phyloP scores from a whole-genome alignment of 148 eudicot genomes.

The Camellia granthamiana region DNA sequence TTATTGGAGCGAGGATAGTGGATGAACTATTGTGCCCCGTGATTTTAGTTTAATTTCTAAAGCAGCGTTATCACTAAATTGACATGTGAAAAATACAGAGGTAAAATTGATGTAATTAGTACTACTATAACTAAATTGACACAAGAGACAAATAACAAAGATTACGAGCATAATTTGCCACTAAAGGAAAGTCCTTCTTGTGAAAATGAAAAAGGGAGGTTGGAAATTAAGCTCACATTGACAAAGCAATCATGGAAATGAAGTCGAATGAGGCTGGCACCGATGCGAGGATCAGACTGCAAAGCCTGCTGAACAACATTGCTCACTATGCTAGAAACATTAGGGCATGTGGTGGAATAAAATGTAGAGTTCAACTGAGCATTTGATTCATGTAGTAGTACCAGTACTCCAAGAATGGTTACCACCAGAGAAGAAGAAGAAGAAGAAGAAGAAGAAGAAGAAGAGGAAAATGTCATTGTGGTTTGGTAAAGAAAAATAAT shows the following conservation, averaged over 20 bases:
- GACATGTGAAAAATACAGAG: too few species aligned
- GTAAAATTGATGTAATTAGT: too few species aligned
- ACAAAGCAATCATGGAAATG: constrained; percentile 50
- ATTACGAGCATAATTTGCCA: too few species aligned
- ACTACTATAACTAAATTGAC: too few species aligned
- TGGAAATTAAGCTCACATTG: constrained; percentile 18
- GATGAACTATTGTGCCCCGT: too few species aligned
- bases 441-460: neutral
- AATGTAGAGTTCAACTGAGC: constrained; percentile 28
- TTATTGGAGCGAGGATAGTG: too few species aligned
- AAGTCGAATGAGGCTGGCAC: constrained; percentile 37
- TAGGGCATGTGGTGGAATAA: constrained; percentile 30
- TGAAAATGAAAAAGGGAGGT: neutral
- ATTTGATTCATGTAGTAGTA: constrained; percentile 4
- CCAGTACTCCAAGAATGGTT: neutral
- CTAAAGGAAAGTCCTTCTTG: too few species aligned
- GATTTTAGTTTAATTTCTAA: too few species aligned
- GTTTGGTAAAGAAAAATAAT: neutral
- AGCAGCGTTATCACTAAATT: too few species aligned
- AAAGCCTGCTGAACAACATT: constrained; percentile 27
- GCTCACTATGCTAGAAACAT: constrained; percentile 26
- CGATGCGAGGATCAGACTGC: constrained; percentile 34
- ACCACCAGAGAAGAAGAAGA: neutral
- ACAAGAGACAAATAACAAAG: too few species aligned
- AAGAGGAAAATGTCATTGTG: neutral